phyloP scores from a whole-genome alignment of 768 basidiomycete genomes.

The Mrakia gelida region DNA sequence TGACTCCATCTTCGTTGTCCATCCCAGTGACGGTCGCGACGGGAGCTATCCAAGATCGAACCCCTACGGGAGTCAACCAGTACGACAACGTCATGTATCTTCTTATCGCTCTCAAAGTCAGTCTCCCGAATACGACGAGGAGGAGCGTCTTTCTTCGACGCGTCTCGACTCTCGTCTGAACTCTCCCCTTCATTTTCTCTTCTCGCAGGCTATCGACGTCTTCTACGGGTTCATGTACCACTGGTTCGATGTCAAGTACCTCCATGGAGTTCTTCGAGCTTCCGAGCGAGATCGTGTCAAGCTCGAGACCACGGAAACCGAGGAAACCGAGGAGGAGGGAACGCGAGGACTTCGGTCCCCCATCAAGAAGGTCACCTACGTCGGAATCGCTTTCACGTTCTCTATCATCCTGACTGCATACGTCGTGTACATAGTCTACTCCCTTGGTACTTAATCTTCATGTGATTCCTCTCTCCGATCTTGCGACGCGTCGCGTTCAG shows the following conservation, averaged over 20 bases:
- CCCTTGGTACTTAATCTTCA: background rate
- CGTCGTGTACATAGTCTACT: constrained; percentile 9
- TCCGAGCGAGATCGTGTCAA: constrained; percentile 3
- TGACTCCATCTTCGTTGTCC: background rate
- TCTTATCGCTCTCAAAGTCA: constrained; percentile 26
- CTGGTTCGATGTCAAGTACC: constrained; percentile 10
- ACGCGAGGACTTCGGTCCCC: constrained; percentile 12
- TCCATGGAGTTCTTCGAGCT: constrained; percentile 14
- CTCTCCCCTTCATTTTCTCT: background rate
- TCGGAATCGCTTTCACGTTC: constrained; percentile 9
- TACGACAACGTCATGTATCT: constrained; percentile 22
- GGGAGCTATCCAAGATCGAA: constrained; percentile 28
- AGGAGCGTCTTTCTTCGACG: too few species aligned
- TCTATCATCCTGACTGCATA: constrained; percentile 11
- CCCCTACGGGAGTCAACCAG: constrained; percentile 11
- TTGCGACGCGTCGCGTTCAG: too few species aligned
- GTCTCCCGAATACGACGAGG: too few species aligned
- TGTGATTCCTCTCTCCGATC: too few species aligned
- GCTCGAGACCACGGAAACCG: background rate
- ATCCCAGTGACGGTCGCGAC: constrained; percentile 16
- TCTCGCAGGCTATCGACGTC: background rate
- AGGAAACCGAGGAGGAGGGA: background rate
- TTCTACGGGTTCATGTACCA: constrained; percentile 2
- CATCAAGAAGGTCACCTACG: constrained; percentile 14
- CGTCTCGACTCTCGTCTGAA: background rate